These are phyloP conservation scores for Rhododendron kiyosumense DNA, from an alignment of 148 eudicot genomes.

Conservation along the genomic window DNA sequence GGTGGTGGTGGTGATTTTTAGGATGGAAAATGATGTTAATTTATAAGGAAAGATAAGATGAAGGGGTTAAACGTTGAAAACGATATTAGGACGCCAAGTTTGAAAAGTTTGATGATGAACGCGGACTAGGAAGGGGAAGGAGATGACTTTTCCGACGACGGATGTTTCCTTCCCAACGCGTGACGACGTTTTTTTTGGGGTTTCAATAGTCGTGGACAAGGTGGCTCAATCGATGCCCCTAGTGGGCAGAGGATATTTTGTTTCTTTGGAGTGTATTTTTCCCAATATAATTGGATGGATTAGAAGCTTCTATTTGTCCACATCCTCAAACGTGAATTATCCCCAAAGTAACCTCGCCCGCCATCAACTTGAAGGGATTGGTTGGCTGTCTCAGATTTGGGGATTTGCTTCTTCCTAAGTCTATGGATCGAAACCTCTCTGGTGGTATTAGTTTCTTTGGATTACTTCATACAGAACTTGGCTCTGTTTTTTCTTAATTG, in stretches of 20 bases:
- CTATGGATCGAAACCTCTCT: no score
- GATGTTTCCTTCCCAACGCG: neutral
- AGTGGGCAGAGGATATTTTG: no score
- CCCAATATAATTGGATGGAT: neutral
- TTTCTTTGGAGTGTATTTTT: neutral
- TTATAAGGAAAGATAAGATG: neutral
- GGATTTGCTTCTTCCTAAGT: no score
- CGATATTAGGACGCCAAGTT: neutral
- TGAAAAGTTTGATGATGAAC: neutral
- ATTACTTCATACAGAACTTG: no score
- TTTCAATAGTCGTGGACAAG: no score
- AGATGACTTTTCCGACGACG: neutral
- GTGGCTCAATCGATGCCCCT: no score
- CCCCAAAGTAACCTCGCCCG: neutral
- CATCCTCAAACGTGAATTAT: neutral
- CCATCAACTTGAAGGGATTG: neutral
- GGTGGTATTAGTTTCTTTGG: no score
- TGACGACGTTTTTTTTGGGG: neutral
- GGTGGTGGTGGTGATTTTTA: neutral
- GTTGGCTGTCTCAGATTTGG: no score
- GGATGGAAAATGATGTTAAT: neutral
- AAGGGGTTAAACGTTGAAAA: neutral
- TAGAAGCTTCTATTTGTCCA: neutral
- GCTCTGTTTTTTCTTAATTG: no score
- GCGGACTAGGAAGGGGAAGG: neutral